A percentile compares a stretch with the other conserved stretches of the same genome.
Conservation (phyloP, 306 rosid genomes). For the Quercus robur region DNA sequence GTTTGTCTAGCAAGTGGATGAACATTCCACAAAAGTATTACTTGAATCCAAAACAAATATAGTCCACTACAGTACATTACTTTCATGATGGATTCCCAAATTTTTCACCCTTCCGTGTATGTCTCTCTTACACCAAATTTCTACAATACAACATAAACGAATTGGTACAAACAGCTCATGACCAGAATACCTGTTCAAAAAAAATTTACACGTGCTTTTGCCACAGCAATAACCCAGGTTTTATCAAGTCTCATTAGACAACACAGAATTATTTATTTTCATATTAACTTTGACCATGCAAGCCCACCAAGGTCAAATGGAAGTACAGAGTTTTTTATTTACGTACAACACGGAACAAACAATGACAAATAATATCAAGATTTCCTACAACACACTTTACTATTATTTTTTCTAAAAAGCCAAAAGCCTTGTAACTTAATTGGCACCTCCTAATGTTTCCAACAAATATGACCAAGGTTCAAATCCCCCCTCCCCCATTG, state of each 20-base stretch:
- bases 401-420: neutral
- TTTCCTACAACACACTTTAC: neutral
- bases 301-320: neutral
- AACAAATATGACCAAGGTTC: no score
- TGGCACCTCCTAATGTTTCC: no score
- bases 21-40: no score
- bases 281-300: neutral
- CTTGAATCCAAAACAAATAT: no score
- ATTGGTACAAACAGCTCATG: neutral
- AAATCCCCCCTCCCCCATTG: no score
- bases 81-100: neutral
- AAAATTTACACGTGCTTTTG: neutral
- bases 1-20: neutral
- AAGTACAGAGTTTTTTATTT: neutral
- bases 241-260: neutral
- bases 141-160: neutral
- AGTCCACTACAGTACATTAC: no score
- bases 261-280: neutral
- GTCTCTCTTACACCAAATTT: neutral
- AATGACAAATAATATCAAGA: no score
- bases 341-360: no score
- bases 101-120: neutral
- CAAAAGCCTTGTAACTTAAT: no score
- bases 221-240: neutral
- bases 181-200: neutral